These are phyloP conservation scores for Phlyctochytrium arcticum DNA, from an alignment of 192 early-diverging fungal genomes.

Conservation along the genomic window DNA sequence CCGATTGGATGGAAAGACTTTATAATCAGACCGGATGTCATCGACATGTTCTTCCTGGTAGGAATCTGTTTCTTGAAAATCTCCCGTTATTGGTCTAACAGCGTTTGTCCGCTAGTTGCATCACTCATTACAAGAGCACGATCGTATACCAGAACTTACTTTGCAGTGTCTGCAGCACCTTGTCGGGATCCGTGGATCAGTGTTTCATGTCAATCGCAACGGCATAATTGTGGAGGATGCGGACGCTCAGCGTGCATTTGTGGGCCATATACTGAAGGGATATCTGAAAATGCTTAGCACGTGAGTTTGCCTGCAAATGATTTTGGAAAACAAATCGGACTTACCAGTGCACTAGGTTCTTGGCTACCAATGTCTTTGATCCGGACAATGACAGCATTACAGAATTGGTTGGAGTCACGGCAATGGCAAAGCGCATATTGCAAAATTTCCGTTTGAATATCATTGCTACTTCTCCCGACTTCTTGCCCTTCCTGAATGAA, in stretches of 20 bases:
- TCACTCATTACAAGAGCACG: constrained; percentile 41
- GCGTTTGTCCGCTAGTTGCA: constrained; percentile 33
- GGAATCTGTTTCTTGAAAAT: not conserved
- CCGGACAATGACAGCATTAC: constrained; percentile 32
- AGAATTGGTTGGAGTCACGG: constrained; percentile 42
- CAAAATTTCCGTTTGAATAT: constrained; percentile 46
- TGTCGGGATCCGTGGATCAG: constrained; percentile 53
- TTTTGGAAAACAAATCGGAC: not conserved
- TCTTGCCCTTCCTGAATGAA: constrained; percentile 55
- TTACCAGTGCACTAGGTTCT: constrained; percentile 21
- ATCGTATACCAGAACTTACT: constrained; percentile 44
- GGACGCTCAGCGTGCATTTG: constrained; percentile 45
- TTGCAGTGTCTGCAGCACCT: constrained; percentile 63
- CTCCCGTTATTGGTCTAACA: not conserved
- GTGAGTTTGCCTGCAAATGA: constrained; percentile 23
- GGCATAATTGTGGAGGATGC: constrained; percentile 45
- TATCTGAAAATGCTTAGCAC: constrained; percentile 48
- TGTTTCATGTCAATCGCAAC: constrained; percentile 47
- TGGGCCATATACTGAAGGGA: constrained; percentile 49
- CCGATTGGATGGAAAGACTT: constrained; percentile 51
- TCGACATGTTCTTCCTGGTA: constrained; percentile 65
- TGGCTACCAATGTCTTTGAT: constrained; percentile 19
- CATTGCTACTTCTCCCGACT: constrained; percentile 48
- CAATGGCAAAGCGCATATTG: constrained; percentile 56
- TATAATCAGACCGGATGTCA: constrained; percentile 52